These are phyloP conservation scores for Raffaelea deltoideospora DNA, from an alignment of 2,329 filamentous ascomycete species.

Conservation along the genomic window DNA sequence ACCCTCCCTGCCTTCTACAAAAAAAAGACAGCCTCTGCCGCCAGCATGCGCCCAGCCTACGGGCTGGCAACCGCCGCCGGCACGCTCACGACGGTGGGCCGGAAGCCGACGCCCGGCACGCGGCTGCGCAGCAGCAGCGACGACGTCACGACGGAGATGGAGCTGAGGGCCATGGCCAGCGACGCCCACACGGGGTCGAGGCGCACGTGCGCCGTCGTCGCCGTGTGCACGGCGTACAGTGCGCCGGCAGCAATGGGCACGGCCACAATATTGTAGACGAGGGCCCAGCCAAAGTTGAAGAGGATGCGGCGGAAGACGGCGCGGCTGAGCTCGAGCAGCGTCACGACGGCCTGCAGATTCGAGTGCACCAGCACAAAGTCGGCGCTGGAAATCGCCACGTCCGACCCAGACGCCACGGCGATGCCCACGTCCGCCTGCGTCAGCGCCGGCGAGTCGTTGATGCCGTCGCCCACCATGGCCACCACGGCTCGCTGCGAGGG, in stretches of 20 bases:
- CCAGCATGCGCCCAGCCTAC: neutral
- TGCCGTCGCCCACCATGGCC: conserved; percentile 79
- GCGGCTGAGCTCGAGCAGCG: conserved; percentile 55
- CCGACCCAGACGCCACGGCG: conserved; percentile 68
- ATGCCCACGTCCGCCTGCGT: conserved; percentile 70
- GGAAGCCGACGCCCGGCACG: conserved; percentile 28
- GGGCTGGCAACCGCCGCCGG: no score
- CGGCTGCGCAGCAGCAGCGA: conserved; percentile 53
- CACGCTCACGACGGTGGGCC: conserved; percentile 12
- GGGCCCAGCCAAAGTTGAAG: conserved; percentile 76
- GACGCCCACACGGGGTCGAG: conserved; percentile 76
- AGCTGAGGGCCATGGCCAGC: conserved; percentile 84
- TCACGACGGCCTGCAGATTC: conserved; percentile 49
- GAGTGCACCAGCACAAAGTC: conserved; percentile 70
- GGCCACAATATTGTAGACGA: conserved; percentile 65
- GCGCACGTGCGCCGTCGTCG: conserved; percentile 37
- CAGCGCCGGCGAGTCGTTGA: conserved; percentile 77
- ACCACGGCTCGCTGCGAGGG: conserved; percentile 31
- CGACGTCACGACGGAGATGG: conserved; percentile 74
- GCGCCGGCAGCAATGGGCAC: conserved; percentile 71
- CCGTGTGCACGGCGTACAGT: conserved; percentile 43
- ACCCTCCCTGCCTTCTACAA: no score
- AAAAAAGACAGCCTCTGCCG: neutral
- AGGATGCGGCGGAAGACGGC: conserved; percentile 64
- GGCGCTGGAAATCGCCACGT: conserved; percentile 68